Evolutionary conservation across 2,329 filamentous ascomycete genomes (phyloP).

Genomic region (Lasiodiplodia sp.): DNA sequence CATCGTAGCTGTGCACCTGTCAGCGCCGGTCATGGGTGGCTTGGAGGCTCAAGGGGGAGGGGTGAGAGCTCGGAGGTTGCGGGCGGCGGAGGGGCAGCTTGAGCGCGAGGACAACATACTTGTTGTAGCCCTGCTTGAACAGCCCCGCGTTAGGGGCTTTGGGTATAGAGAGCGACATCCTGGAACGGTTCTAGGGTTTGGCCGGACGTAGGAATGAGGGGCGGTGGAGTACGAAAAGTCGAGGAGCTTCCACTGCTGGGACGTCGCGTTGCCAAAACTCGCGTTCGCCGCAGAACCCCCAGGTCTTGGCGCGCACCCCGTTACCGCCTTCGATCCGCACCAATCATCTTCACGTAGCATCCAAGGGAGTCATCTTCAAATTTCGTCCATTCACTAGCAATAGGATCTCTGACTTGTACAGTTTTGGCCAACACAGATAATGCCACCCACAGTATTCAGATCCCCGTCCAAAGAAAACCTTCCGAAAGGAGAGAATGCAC

Average conservation of each 20-base stretch:
- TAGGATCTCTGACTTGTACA: constrained; percentile 13
- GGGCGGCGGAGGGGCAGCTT: constrained; percentile 34
- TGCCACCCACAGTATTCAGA: constrained; percentile 21
- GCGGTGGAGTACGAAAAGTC: constrained; percentile 24
- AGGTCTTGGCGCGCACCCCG: constrained; percentile 12
- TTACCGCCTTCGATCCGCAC: constrained; percentile 12
- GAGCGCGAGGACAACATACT: constrained; percentile 64
- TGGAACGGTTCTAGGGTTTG: constrained; percentile 32
- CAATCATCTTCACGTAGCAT: neutral
- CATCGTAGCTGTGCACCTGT: constrained; percentile 78
- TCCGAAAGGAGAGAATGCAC: constrained; percentile 26
- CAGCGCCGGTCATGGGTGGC: constrained; percentile 41
- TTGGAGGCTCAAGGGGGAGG: constrained; percentile 8
- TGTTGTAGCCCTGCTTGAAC: constrained; percentile 97
- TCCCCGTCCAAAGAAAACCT: constrained; percentile 16
- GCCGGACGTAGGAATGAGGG: neutral
- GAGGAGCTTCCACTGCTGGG: constrained; percentile 13
- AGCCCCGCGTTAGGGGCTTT: constrained; percentile 90
- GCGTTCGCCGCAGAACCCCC: constrained; percentile 19
- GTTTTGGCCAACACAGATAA: constrained; percentile 12
- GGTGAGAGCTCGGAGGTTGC: constrained; percentile 29
- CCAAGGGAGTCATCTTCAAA: neutral
- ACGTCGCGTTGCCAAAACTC: constrained; percentile 30
- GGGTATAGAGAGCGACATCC: constrained; percentile 96
- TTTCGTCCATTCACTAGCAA: constrained; percentile 15